Conservation (phyloP, 1,139 yeast genomes). For the Suhomyces ambrosiae region DNA sequence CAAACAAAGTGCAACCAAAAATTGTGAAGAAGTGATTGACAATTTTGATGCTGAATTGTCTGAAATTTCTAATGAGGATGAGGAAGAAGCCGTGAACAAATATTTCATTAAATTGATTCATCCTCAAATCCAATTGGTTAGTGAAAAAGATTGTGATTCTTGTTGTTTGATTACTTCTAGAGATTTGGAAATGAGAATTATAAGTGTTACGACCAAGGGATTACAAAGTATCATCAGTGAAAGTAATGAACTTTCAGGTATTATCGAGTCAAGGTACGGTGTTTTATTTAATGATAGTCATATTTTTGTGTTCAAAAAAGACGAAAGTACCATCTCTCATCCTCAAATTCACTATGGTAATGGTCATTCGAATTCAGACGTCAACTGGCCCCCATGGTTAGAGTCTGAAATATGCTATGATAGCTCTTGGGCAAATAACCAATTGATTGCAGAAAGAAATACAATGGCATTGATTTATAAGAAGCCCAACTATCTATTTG, state of each 20-base stretch:
- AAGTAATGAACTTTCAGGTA: constrained; percentile 39
- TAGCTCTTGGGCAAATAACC: constrained; percentile 53
- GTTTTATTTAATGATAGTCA: constrained; percentile 69
- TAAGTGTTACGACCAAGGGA: constrained; percentile 54
- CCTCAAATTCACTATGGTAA: constrained; percentile 31
- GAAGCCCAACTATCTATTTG: constrained; percentile 66
- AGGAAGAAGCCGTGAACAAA: constrained; percentile 40
- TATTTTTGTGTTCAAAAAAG: constrained; percentile 61
- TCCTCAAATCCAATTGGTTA: constrained; percentile 47
- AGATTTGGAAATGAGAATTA: constrained; percentile 67
- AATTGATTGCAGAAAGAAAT: constrained; percentile 63
- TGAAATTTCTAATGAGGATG: constrained; percentile 24
- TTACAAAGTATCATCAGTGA: constrained; percentile 48
- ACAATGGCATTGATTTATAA: constrained; percentile 64
- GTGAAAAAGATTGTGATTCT: constrained; percentile 35
- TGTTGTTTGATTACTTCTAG: constrained; percentile 63
- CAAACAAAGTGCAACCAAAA: constrained; percentile 17
- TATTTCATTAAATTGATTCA: constrained; percentile 45
- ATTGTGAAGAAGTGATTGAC: constrained; percentile 37
- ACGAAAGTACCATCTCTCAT: constrained; percentile 26
- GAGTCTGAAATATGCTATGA: constrained; percentile 76
- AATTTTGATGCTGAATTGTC: constrained; percentile 37
- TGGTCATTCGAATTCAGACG: constrained; percentile 22
- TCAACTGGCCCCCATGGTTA: constrained; percentile 83
- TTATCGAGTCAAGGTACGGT: constrained; percentile 74